A percentile compares a stretch with the other conserved stretches of the same genome.
phyloP scores from a whole-genome alignment of 2,329 filamentous ascomycete species.

The Verticillium zaregamsianum region DNA sequence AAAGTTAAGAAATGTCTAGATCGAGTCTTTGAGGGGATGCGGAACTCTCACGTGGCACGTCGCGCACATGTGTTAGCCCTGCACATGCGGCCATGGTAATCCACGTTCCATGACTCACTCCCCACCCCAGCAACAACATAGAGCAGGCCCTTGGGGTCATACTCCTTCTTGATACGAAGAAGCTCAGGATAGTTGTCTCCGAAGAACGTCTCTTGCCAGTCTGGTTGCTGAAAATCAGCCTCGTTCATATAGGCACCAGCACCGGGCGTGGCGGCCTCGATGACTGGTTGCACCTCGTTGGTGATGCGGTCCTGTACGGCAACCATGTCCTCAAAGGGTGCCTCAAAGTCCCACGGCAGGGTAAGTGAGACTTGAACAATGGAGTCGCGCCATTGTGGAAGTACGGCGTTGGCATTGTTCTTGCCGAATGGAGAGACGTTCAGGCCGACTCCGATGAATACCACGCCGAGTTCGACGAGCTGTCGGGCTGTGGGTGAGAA shows the following conservation, averaged over 20 bases:
- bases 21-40: no score
- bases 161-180: conserved; percentile 22
- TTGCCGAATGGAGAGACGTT: conserved; percentile 15
- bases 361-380: conserved; percentile 27
- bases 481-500: not conserved
- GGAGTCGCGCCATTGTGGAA: conserved; percentile 34
- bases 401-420: conserved; percentile 36
- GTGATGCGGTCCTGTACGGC: conserved; percentile 23
- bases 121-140: conserved; percentile 23
- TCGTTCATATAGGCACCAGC: conserved; percentile 25
- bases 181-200: conserved; percentile 23
- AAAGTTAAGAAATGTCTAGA: no score
- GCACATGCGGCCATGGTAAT: conserved; percentile 12
- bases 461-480: conserved; percentile 1
- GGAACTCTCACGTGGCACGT: not conserved
- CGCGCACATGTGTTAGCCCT: conserved; percentile 6
- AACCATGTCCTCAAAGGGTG: conserved; percentile 7
- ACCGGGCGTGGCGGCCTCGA: conserved; percentile 20
- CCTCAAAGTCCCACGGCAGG: conserved; percentile 4
- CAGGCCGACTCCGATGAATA: conserved; percentile 10
- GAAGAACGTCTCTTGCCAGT: conserved; percentile 24
- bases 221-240: conserved; percentile 24
- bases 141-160: conserved; percentile 24
- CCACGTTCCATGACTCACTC: conserved; percentile 20
- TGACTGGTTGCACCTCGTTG: conserved; percentile 22